phyloP scores from a whole-genome alignment of 768 basidiomycete species.

The Mycena olivaceomarginata region DNA sequence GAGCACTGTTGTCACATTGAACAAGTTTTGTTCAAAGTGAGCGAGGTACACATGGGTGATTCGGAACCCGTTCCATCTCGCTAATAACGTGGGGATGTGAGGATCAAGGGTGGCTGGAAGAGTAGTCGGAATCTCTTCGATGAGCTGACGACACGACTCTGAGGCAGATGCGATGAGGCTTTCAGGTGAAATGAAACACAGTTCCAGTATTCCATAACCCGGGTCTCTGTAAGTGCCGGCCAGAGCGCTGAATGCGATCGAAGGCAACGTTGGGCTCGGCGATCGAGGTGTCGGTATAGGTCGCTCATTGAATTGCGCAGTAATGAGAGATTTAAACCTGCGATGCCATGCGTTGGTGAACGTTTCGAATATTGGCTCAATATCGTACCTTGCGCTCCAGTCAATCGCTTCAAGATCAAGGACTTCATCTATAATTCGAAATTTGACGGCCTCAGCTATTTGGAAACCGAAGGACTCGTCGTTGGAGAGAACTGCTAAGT shows the following conservation, averaged over 20 bases:
- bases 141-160: conserved; percentile 40
- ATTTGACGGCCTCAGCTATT: conserved; percentile 48
- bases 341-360: neutral
- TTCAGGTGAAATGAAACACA: conserved; percentile 34
- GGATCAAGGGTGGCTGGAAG: conserved; percentile 48
- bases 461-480: conserved; percentile 47
- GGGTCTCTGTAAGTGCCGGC: conserved; percentile 36
- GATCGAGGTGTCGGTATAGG: conserved; percentile 33
- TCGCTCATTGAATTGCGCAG: conserved; percentile 2
- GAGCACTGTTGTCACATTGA: too few relatives aligned
- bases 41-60: conserved; percentile 46
- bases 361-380: neutral
- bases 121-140: conserved; percentile 40
- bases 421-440: conserved; percentile 48
- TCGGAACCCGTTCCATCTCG: conserved; percentile 44
- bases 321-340: conserved; percentile 19
- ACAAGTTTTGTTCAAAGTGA: conserved; percentile 6
- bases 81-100: conserved; percentile 50
- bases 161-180: conserved; percentile 18
- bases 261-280: conserved; percentile 23
- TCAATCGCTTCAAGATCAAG: conserved; percentile 48
- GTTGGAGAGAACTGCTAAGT: conserved; percentile 50
- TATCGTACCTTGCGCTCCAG: conserved; percentile 47
- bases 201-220: conserved; percentile 37
- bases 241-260: conserved; percentile 19